Evolutionary conservation across 345 rosid species (phyloP).

Genomic region (Brassica incana): DNA sequence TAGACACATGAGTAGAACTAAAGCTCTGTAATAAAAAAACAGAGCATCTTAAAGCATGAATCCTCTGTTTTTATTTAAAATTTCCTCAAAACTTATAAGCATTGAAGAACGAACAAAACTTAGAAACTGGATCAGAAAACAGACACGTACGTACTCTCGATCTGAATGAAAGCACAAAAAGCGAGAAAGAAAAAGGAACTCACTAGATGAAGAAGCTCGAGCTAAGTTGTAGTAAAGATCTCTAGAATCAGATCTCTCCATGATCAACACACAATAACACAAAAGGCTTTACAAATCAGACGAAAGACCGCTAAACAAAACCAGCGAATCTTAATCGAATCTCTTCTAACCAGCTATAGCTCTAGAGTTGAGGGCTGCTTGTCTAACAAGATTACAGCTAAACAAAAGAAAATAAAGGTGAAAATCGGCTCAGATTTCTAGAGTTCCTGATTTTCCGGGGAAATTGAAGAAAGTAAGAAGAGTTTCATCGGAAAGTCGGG

Average conservation of each 20-base stretch:
- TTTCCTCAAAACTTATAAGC: no score
- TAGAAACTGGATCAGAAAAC: neutral
- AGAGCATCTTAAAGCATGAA: neutral
- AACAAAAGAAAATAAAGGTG: neutral
- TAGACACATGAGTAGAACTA: neutral
- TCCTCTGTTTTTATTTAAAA: neutral
- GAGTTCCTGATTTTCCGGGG: conserved; percentile 28
- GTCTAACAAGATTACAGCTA: conserved; percentile 7
- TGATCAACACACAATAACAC: conserved; percentile 25
- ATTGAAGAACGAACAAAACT: no score
- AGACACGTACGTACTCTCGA: neutral
- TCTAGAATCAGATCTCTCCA: conserved; percentile 68
- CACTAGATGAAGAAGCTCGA: conserved; percentile 51
- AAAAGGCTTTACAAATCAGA: neutral
- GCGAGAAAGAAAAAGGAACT: neutral
- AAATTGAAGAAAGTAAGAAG: neutral
- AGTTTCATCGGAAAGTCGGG: conserved; percentile 1
- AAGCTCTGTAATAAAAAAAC: neutral
- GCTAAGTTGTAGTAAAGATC: conserved; percentile 45
- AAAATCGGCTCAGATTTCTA: conserved; percentile 1
- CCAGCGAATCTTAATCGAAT: conserved; percentile 9
- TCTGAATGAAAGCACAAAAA: neutral
- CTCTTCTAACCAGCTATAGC: neutral
- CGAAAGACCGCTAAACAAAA: neutral
- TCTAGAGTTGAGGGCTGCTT: neutral